Evolutionary conservation across 1,284 basidiomycete genomes (phyloP), one percentile per base, ranked within the genome.

Genomic region (Ceratobasidium sp.): DNA sequence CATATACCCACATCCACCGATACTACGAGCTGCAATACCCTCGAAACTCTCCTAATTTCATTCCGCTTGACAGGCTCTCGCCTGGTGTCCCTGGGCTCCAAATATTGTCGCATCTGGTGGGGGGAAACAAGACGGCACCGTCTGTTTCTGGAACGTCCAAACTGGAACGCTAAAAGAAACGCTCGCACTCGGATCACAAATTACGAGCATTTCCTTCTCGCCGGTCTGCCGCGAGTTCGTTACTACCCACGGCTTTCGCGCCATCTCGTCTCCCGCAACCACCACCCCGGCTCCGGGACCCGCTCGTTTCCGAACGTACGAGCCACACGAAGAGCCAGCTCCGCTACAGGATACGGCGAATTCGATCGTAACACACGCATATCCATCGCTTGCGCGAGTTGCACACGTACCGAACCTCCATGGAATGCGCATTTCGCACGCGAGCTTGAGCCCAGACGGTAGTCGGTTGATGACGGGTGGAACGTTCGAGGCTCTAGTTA

Each of bases 51-150:
- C 2, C 22, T 31, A 27, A 22, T 29, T 24, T 17, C 15, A 22
- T 29, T 19, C 4, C 29, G 45, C 48, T 87, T 84, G 3, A 15
- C 15, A 85, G 84, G 88, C 87, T 0, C 81, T 89, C 22, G 86
- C 87, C 0, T 89, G 88, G 88, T 89, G 86, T 77, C 88, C 88
- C 0, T 88, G 87, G 86, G 86, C 88, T 79, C 82, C 84, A 1
- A 85, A 84, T 53, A 81, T 89, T 0, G 83, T 89, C 29, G 88
- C 88, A 0, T 85, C 87, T 0, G 88, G 88, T 15, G 88, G 88
- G 19, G 88, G 88, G 0, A 85, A 85, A 5, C 83, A 83, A 29
- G 87, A 89, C 77, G 84, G 86, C 63, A 85, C 85, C 69, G 87
- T 88, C 75, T 86, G 88, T 78, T 85, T 87, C 77, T 86, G 85